phyloP scores from a whole-genome alignment of 1,284 basidiomycete genomes.

The Trichosporon faecale region DNA sequence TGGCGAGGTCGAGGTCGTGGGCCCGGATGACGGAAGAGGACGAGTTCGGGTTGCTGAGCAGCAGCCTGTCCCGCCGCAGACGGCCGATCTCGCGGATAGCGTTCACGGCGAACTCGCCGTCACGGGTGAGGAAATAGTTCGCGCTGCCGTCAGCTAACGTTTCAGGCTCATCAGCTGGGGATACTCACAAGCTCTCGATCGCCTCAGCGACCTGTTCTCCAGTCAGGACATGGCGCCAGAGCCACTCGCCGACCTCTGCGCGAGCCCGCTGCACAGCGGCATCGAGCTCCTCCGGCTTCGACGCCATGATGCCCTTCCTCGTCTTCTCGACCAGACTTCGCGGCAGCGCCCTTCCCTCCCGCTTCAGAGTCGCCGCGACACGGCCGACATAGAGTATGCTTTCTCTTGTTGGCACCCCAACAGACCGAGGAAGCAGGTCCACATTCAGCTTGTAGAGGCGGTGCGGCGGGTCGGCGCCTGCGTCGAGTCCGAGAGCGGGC shows the following conservation, averaged over 20 bases:
- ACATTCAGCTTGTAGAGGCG: slow-evolving; percentile 55
- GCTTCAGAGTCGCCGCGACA: slow-evolving; percentile 76
- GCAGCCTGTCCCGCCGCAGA: slow-evolving; percentile 61
- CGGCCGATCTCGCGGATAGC: slow-evolving; percentile 55
- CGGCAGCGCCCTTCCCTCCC: slow-evolving; percentile 72
- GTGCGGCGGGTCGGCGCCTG: slow-evolving; percentile 54
- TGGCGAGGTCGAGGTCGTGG: slow-evolving; percentile 55
- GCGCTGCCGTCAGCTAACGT: slow-evolving; percentile 56
- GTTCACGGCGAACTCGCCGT: slow-evolving; percentile 77
- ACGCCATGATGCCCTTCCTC: slow-evolving; percentile 62
- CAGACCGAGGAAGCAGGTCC: slow-evolving; percentile 68
- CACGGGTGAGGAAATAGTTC: slow-evolving; percentile 79
- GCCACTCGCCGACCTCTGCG: slow-evolving; percentile 59
- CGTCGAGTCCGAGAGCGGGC: slow-evolving; percentile 58
- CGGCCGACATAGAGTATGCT: slow-evolving; percentile 82
- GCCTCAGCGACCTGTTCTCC: slow-evolving; percentile 73
- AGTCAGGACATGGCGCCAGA: slow-evolving; percentile 84
- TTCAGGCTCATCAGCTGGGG: too few species aligned
- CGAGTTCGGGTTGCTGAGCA: slow-evolving; percentile 61
- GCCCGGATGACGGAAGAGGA: slow-evolving; percentile 64
- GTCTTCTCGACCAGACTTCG: slow-evolving; percentile 63
- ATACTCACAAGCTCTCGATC: slow-evolving; percentile 64
- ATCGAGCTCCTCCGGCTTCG: slow-evolving; percentile 72
- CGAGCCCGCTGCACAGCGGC: slow-evolving; percentile 56
- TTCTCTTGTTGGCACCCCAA: slow-evolving; percentile 67